These are phyloP conservation scores for Eleusine indica DNA, from an alignment of 176 grass and related monocot genomes.

Conservation along the genomic window DNA sequence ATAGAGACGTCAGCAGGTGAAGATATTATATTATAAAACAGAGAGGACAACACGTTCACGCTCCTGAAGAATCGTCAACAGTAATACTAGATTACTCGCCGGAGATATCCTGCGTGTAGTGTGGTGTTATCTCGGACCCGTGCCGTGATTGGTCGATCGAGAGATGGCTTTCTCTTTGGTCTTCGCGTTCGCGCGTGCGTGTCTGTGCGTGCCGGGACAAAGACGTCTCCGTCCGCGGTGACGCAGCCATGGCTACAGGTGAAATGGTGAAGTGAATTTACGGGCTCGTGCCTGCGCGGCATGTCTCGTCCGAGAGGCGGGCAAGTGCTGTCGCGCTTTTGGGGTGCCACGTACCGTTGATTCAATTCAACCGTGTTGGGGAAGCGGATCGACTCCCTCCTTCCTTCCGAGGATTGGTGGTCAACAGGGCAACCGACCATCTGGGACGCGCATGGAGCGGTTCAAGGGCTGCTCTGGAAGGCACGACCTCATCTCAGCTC, in stretches of 20 bases:
- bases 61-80: not conserved
- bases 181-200: not conserved
- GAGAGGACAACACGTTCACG: slow-evolving; percentile 11
- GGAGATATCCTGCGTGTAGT: not conserved
- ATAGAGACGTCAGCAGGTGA: not conserved
- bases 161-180: not conserved
- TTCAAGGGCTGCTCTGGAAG: too few relatives aligned
- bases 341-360: too few relatives aligned
- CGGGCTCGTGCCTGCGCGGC: too few relatives aligned
- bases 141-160: not conserved
- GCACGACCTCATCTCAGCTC: too few relatives aligned
- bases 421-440: too few relatives aligned
- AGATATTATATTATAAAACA: not conserved
- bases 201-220: not conserved
- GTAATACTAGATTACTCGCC: not conserved
- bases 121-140: not conserved
- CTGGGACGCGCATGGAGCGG: too few relatives aligned
- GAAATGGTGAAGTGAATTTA: too few relatives aligned
- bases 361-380: too few relatives aligned
- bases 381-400: too few relatives aligned
- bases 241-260: not conserved
- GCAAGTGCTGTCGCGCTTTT: too few relatives aligned
- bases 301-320: too few relatives aligned
- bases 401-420: too few relatives aligned
- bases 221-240: not conserved